Conservation (phyloP, 441 rosid genomes). For the Pelargonium cotyledonis region DNA sequence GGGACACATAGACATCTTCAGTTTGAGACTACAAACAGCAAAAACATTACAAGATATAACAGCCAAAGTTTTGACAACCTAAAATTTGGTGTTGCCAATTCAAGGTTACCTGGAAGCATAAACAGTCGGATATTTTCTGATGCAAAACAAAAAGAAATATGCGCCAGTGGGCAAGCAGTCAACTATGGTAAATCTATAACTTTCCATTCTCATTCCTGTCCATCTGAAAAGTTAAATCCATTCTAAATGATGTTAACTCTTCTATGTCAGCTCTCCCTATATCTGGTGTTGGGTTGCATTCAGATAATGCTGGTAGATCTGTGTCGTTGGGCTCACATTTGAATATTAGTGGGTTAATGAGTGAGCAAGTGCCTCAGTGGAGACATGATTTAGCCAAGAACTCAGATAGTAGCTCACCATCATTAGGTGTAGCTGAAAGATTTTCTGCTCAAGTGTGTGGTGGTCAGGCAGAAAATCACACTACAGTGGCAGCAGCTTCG, state of each 20-base stretch:
- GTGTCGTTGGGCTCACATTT: conserved; percentile 13
- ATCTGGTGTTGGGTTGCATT: conserved; percentile 18
- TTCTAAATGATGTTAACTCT: conserved; percentile 8
- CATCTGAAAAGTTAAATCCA: conserved; percentile 12
- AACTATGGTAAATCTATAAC: conserved; percentile 7
- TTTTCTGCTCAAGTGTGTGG: conserved; percentile 1
- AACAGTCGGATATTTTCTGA: conserved; percentile 14
- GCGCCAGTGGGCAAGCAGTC: conserved; percentile 11
- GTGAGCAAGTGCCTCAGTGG: conserved; percentile 8
- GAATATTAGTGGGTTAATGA: conserved; percentile 14
- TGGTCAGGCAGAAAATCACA: conserved; percentile 17
- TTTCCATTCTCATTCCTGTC: conserved; percentile 10
- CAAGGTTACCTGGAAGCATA: conserved; percentile 11
- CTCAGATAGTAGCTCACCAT: conserved; percentile 10
- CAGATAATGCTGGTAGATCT: conserved; percentile 5
- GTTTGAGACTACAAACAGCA: conserved; percentile 20
- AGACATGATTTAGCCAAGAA: conserved; percentile 8
- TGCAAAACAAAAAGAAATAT: conserved; percentile 9
- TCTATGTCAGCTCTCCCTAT: conserved; percentile 7
- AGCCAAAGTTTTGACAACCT: conserved; percentile 9
- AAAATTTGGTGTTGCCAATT: conserved; percentile 10
- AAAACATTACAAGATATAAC: not conserved
- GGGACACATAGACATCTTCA: conserved; percentile 34
- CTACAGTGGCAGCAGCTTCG: conserved; percentile 4
- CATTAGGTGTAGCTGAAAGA: conserved; percentile 3